Base-by-base conservation (phyloP, 2,329 filamentous ascomycete species). In the Paecilomyces sp. region DNA sequence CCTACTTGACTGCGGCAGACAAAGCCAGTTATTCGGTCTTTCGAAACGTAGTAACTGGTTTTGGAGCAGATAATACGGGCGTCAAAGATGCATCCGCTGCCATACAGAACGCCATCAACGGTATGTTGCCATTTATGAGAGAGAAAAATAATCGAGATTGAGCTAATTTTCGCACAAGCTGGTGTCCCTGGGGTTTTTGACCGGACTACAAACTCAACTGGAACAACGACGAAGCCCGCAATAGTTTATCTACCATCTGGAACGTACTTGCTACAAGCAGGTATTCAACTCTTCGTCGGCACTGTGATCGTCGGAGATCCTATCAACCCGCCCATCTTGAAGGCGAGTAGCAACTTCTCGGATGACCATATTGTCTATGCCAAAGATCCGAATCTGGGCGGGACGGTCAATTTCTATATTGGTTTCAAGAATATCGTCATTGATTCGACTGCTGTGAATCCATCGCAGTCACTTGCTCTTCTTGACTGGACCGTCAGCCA, bases 401-500 rank as follows among this genome's bases (percentile, higher is more conserved):
- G 59, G 2, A 71, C 61, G 55, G 70, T 66, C 4, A 71, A 68
- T 41, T 74, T 74, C 58, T 70, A 69, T 61, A 71, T 66, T 1
- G 60, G 67, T 7, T 30, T 74, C 25, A 71, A 73, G 61, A 74
- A 74, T 33, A 55, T 74, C 0, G 64, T 74, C 34, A 50, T 74
- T 5, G 71, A 74, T 53, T 71, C 69, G 1, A 70, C 68, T 3
- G 61, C 63, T 2, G 60, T 74, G 1, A 7, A 60, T 0, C 25
- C 61, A 0, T 60, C 58, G 25, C 65, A 57, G 2, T 60, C 56
- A 5, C 60, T 74, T 15, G 69, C 66, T 3, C 65, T 70, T 2
- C 58, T 73, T n/a, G 69, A 74, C 56, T 75, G 72, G 72, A 68
- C 69, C 18, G 70, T 74, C 28, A 68, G 67, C 11, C 72, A 75